phyloP scores from a whole-genome alignment of 257 asterid genomes.

The Agastache rugosa region DNA sequence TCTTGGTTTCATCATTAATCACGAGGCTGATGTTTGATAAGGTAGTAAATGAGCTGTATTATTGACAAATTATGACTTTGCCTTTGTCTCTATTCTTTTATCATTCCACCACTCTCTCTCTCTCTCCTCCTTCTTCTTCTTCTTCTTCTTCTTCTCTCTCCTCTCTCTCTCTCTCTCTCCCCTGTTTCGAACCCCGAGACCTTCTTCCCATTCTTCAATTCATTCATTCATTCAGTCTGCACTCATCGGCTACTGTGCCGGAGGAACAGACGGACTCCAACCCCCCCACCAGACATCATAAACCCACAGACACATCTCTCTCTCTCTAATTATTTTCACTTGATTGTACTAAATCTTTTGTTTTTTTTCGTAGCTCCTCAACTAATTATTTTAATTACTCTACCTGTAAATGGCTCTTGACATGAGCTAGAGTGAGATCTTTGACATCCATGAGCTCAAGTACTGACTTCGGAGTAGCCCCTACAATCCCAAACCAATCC shows the following conservation, averaged over 20 bases:
- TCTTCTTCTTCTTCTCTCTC: constrained; percentile 18
- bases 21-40: constrained; percentile 76
- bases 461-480: constrained; percentile 96
- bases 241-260: constrained; percentile 83
- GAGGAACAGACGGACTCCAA: constrained; percentile 57
- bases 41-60: constrained; percentile 55
- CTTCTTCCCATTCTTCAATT: constrained; percentile 42
- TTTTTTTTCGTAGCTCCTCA: too few relatives aligned
- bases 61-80: constrained; percentile 81
- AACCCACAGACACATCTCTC: background rate
- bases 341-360: background rate
- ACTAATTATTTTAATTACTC: too few relatives aligned
- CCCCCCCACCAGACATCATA: constrained; percentile 34
- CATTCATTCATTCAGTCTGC: constrained; percentile 64
- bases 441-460: constrained; percentile 98
- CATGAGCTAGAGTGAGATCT: constrained; percentile 97
- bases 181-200: constrained; percentile 29
- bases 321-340: background rate
- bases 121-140: background rate
- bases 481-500: constrained; percentile 36
- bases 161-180: constrained; percentile 37
- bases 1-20: constrained; percentile 59
- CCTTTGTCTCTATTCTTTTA: constrained; percentile 34
- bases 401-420: constrained; percentile 98
- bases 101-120: constrained; percentile 29